phyloP scores from a whole-genome alignment of 2,329 filamentous ascomycete genomes.

The Chaetomiaceae sp. region DNA sequence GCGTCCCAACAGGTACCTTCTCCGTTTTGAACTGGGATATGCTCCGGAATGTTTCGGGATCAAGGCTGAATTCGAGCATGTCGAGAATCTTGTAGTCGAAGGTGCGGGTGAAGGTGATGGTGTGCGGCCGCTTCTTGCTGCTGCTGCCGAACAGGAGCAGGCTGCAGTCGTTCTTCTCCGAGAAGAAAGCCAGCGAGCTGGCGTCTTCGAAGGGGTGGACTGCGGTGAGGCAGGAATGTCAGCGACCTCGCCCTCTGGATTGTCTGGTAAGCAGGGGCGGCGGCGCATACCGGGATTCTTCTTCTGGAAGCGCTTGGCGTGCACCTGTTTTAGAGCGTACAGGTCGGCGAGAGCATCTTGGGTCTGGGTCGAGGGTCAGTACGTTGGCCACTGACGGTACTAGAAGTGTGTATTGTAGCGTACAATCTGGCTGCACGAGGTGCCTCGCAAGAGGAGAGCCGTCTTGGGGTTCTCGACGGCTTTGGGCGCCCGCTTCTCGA shows the following conservation, averaged over 20 bases:
- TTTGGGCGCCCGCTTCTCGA: conserved; percentile 91
- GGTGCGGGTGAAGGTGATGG: conserved; percentile 74
- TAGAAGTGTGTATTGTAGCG: conserved; percentile 30
- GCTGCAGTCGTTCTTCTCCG: conserved; percentile 89
- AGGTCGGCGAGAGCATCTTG: conserved; percentile 81
- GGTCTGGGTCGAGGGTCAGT: conserved; percentile 19
- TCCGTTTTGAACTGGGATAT: conserved; percentile 72
- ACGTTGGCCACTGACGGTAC: background rate
- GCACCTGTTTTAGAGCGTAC: conserved; percentile 75
- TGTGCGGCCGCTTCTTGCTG: conserved; percentile 94
- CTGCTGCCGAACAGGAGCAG: conserved; percentile 79
- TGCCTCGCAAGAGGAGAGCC: conserved; percentile 84
- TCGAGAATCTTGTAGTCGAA: conserved; percentile 87
- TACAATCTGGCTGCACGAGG: conserved; percentile 74
- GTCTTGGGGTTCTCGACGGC: conserved; percentile 84
- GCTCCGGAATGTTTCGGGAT: conserved; percentile 66
- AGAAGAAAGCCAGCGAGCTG: conserved; percentile 87
- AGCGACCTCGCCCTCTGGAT: background rate
- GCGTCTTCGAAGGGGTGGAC: conserved; percentile 85
- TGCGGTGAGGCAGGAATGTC: background rate
- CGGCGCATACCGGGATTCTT: conserved; percentile 63
- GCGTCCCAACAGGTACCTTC: conserved; percentile 73
- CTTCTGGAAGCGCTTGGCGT: conserved; percentile 89
- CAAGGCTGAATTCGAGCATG: conserved; percentile 87
- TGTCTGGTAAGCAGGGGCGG: conserved; percentile 38